A percentile compares a stretch with the other conserved stretches of the same genome.
Evolutionary conservation across 345 rosid species (phyloP).

Genomic region (Salix udensis): DNA sequence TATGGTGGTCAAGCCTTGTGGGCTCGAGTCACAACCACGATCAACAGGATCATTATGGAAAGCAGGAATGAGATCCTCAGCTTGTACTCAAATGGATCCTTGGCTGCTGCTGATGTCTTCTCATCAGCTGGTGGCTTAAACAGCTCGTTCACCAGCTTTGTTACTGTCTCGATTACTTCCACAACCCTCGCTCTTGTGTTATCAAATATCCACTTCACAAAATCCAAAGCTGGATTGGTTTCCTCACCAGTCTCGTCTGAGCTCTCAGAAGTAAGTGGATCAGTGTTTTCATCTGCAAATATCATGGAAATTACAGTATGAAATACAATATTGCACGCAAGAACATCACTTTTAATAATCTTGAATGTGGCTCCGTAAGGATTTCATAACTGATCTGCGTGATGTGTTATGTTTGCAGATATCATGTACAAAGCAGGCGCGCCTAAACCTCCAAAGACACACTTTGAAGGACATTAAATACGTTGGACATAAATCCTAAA

Average conservation of each 20-base stretch:
- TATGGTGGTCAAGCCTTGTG: conserved; percentile 39
- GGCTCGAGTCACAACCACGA: conserved; percentile 64
- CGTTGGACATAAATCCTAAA: not conserved
- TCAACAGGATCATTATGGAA: conserved; percentile 58
- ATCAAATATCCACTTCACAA: conserved; percentile 49
- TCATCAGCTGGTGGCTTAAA: conserved; percentile 35
- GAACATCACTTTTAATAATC: not conserved
- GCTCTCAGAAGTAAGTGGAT: conserved; percentile 25
- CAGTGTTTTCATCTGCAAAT: conserved; percentile 32
- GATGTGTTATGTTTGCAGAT: not conserved
- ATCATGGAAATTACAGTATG: not conserved
- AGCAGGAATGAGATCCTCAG: conserved; percentile 66
- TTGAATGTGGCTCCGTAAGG: not conserved
- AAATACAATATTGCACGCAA: not conserved
- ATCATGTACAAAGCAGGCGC: not conserved
- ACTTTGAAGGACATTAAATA: not conserved
- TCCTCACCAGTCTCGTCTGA: conserved; percentile 38
- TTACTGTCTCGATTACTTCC: conserved; percentile 49
- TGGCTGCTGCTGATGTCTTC: conserved; percentile 21
- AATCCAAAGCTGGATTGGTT: conserved; percentile 31
- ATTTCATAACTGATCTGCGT: not conserved
- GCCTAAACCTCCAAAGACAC: not conserved
- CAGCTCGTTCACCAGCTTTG: conserved; percentile 42
- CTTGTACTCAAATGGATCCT: conserved; percentile 48
- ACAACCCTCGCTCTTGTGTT: conserved; percentile 41